Percentiles rank a stretch among this genome's conserved stretches.
Conservation (phyloP, 2,329 filamentous ascomycete species). For the Pezizomycotina sp. region DNA sequence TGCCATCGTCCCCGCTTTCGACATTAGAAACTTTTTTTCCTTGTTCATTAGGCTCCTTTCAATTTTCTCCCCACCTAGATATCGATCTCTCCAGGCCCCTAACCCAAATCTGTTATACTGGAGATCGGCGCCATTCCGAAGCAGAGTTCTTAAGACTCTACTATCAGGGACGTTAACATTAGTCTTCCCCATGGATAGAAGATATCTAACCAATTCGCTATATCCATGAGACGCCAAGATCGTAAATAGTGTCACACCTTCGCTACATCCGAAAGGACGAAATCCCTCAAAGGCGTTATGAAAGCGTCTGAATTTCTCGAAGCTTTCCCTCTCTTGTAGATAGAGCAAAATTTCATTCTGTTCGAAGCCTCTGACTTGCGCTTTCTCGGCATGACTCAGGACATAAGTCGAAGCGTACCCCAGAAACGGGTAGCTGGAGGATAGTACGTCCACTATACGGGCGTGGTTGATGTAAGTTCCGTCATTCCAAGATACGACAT, state of each 20-base stretch:
- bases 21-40: conserved; percentile 1
- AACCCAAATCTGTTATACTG: background rate
- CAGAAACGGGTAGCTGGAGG: conserved; percentile 9
- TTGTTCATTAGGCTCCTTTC: conserved; percentile 1
- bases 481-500: conserved; percentile 9
- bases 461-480: background rate
- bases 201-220: conserved; percentile 1
- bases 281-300: background rate
- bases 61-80: background rate
- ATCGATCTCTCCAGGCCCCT: background rate
- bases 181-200: conserved; percentile 1
- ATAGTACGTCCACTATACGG: background rate
- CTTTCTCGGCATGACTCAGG: conserved; percentile 12
- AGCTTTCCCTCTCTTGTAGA: background rate
- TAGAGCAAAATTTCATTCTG: background rate
- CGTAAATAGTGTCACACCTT: background rate
- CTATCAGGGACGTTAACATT: conserved; percentile 1
- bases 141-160: background rate
- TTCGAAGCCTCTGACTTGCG: background rate
- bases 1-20: background rate
- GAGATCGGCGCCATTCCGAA: background rate
- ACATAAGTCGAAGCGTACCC: conserved; percentile 7
- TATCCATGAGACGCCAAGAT: background rate
- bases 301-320: background rate
- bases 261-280: background rate